phyloP scores from a whole-genome alignment of 805 yeast genomes.

The Suhomyces sp. region DNA sequence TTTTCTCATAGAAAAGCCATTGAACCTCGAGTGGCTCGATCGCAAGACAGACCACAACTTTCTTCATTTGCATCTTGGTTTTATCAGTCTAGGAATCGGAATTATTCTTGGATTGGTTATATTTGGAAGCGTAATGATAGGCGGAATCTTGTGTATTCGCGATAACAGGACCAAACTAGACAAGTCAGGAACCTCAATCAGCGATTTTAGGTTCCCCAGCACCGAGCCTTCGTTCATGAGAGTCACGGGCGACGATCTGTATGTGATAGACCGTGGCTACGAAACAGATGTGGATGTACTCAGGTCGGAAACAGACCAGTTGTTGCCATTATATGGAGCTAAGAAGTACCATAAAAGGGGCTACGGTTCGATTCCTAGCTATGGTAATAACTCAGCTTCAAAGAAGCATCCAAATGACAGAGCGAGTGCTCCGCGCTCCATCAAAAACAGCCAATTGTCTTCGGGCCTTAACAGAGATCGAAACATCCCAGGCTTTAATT shows the following conservation, averaged over 20 bases:
- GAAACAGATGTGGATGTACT: slow-evolving; percentile 42
- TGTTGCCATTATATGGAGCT: slow-evolving; percentile 23
- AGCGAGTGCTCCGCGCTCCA: slow-evolving; percentile 21
- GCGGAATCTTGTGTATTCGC: slow-evolving; percentile 11
- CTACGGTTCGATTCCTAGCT: slow-evolving; percentile 16
- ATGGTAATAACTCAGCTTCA: not conserved
- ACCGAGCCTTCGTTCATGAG: slow-evolving; percentile 36
- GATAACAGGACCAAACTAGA: slow-evolving; percentile 3
- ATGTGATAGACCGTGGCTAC: slow-evolving; percentile 35
- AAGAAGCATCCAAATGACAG: not conserved
- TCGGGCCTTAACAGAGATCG: slow-evolving; percentile 24
- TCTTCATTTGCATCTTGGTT: slow-evolving; percentile 61
- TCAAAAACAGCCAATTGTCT: slow-evolving; percentile 18
- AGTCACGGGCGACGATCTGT: slow-evolving; percentile 30
- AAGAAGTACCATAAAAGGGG: slow-evolving; percentile 14
- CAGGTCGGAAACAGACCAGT: slow-evolving; percentile 27
- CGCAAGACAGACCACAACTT: slow-evolving; percentile 35
- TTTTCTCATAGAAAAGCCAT: slow-evolving; percentile 63
- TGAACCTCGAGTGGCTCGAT: slow-evolving; percentile 63
- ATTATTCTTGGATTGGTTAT: slow-evolving; percentile 56
- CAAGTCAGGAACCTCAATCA: not conserved
- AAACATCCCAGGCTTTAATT: slow-evolving; percentile 16
- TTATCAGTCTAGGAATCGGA: slow-evolving; percentile 67
- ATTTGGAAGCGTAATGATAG: slow-evolving; percentile 17
- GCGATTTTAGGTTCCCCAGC: slow-evolving; percentile 8